phyloP scores from a whole-genome alignment of 305 asterid species.

The Stenogyne calaminthoides region DNA sequence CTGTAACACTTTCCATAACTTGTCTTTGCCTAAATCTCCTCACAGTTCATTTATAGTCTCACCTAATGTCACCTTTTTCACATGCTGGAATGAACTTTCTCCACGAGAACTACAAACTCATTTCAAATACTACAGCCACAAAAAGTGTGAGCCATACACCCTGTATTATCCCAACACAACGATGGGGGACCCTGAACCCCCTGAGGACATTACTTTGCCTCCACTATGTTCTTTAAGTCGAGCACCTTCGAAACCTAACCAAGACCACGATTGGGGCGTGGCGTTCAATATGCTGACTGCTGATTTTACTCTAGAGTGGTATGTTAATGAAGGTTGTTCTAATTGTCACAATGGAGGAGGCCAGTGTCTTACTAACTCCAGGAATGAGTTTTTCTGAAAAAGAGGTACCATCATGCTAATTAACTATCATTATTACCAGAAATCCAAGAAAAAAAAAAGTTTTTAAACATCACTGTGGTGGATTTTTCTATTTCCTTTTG shows the following conservation, averaged over 20 bases:
- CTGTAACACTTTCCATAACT: background rate
- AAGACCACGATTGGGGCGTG: background rate
- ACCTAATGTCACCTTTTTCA: constrained; percentile 17
- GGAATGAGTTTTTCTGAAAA: background rate
- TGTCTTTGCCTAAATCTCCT: background rate
- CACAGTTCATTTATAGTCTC: constrained; percentile 7
- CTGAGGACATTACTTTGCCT: background rate
- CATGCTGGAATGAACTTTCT: background rate
- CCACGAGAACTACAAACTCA: background rate
- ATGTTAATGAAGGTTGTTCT: background rate
- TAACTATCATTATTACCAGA: no score
- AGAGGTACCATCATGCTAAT: background rate
- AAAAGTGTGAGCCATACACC: background rate
- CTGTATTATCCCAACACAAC: constrained; percentile 15
- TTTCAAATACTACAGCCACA: background rate
- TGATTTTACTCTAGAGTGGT: constrained; percentile 2
- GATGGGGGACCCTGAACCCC: background rate
- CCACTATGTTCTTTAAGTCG: constrained; percentile 21
- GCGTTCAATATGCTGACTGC: background rate
- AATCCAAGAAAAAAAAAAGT: no score
- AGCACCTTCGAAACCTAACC: constrained; percentile 3
- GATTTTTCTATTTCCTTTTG: no score
- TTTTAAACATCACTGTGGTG: no score
- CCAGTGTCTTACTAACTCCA: background rate
- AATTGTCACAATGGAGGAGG: constrained; percentile 7